Base-by-base conservation (phyloP, 164 flowering plant genomes). In the Protea cynaroides region DNA sequence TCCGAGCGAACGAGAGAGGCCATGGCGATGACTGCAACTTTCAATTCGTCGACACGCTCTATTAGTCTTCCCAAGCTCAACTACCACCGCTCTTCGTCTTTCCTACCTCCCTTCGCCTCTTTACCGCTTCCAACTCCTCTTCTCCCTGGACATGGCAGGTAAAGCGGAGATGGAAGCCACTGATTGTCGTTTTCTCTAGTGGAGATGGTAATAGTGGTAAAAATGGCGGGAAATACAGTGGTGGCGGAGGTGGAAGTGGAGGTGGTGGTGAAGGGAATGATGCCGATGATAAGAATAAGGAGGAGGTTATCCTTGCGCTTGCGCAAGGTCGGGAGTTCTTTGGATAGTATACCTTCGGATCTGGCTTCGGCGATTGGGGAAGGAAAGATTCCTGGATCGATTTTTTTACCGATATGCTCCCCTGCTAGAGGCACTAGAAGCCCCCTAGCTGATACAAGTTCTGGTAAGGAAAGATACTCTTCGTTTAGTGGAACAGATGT, bases 341-440 rank as follows among this genome's bases (percentile, higher is more conserved):
- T 82, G 68, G 86, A 80, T 2, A 84, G 81, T 59, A 11, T 90
- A 15, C 97, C 98, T 8, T 69, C 74, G 63, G 98, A 94, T 74
- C 62, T 94, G 69, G 90, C 86, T 25, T 72, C 84, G 21, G 93
- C 96, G 57, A 82, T 91, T 60, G 71, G 79, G 67, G 85, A 70
- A 0, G 95, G 91, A 25, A 77, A 79, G 70, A 72, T 86, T 18
- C 81, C 86, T 36, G 89, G 80, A 1, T 58, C 79, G 64, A 84
- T n/a, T 94, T 18, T 81, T 94, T 29, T 10, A 25, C 23, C n/a
- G 64, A 71, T 64, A 69, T 59, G 58, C 50, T 74, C 89, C 40
- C 76, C 85, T 68, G 40, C 73, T 25, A 80, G 66, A 24, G 56
- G 84, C 51, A 74, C 69, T 51, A 70, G 81, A 64, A 80, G 83